Evolutionary conservation across 305 asterid genomes (phyloP).

Genomic region (Stenogyne calaminthoides): DNA sequence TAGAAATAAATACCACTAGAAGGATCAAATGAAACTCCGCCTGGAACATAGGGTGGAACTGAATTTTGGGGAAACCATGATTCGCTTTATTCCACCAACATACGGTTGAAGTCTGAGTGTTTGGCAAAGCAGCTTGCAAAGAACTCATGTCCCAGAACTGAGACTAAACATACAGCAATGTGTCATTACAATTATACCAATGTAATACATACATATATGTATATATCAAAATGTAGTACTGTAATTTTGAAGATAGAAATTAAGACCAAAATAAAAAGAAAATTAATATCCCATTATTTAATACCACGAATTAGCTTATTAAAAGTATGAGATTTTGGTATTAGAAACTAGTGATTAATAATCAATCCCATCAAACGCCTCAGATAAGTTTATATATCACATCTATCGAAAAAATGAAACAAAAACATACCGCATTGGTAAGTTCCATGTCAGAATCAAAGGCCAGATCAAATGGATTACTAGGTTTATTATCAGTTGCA

Average conservation of each 20-base stretch:
- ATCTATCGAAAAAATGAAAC: background rate
- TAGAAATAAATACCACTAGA: conserved; percentile 27
- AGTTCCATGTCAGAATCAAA: conserved; percentile 57
- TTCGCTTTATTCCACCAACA: conserved; percentile 48
- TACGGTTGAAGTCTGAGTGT: conserved; percentile 52
- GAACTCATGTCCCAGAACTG: conserved; percentile 83
- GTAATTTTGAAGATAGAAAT: background rate
- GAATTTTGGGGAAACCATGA: conserved; percentile 67
- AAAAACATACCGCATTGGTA: conserved; percentile 53
- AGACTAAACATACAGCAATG: conserved; percentile 33
- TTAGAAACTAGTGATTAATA: background rate
- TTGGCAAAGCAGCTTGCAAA: conserved; percentile 74
- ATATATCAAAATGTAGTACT: background rate
- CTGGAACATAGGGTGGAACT: conserved; percentile 44
- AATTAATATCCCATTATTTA: background rate
- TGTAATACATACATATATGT: background rate
- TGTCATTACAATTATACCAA: conserved; percentile 23
- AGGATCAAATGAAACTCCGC: conserved; percentile 39
- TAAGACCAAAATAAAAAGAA: background rate
- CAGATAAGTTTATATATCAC: background rate
- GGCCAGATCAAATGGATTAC: conserved; percentile 86
- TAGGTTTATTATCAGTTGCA: conserved; percentile 47
- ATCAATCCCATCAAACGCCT: background rate
- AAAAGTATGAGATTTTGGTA: background rate
- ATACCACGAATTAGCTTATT: background rate